Base-by-base conservation (phyloP, 164 flowering plant species). In the Platanus orientalis region DNA sequence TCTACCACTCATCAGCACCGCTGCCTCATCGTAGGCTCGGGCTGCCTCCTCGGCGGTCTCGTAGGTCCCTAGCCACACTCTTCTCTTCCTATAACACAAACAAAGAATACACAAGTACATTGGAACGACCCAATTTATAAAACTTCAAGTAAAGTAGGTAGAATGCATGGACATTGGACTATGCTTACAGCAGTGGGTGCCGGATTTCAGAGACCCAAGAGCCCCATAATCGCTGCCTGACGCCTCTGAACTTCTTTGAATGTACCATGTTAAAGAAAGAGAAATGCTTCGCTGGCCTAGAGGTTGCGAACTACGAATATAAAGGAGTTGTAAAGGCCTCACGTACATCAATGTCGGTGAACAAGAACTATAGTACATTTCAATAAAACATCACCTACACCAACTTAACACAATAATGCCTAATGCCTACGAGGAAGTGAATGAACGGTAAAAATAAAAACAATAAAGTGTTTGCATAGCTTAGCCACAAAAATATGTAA, bases 171-270 rank as follows among this genome's bases (percentile, higher is more conserved):
- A n/a, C n/a, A n/a, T n/a, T n/a, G n/a, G n/a, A n/a, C n/a, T n/a
- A n/a, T n/a, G n/a, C 52, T 66, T 79, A 89, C 96, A 89, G 78
- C 27, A 89, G 66, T 6, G 96, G 96, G 68, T 89, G 96, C 54
- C 96, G 88, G 64, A 89, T 89, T 60, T 89, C 96, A 7, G 92
- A 84, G 23, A 89, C 96, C 96, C 96, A 89, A 4, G 96, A 89
- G 78, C 96, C 96, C 96, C 96, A 89, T 64, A 83, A 88, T 59
- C 96, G 86, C 49, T 89, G 96, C 73, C 96, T 81, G 71, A 89
- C 96, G 4, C 96, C 92, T 79, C 90, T 76, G 85, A 82, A 89
- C 80, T 87, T 89, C 79, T 79, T 89, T 30, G 85, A 63, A 28
- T 76, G 83, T 80, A 85, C 90, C 94, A 87, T 87, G 60, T 55